Percentiles rank a stretch among this genome's conserved stretches.
phyloP scores from a whole-genome alignment of 1,139 yeast genomes.

The Yamadazyma triangularis region DNA sequence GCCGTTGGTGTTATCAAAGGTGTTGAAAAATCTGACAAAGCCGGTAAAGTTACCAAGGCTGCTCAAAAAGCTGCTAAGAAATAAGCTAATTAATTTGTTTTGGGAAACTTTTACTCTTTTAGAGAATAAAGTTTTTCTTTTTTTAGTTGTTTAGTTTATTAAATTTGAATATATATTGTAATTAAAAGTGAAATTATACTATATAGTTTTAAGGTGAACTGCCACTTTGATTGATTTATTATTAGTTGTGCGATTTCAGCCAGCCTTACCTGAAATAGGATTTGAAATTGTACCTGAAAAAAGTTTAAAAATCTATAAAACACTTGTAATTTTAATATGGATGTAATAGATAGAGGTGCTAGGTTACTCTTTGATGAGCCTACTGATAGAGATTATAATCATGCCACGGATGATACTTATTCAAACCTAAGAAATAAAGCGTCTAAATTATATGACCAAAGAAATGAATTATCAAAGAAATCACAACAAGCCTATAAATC shows the following conservation, averaged over 20 bases:
- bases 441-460: conserved; percentile 55
- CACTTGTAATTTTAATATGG: no score
- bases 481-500: conserved; percentile 73
- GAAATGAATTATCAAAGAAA: conserved; percentile 53
- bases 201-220: no score
- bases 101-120: conserved; percentile 3
- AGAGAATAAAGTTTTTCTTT: conserved; percentile 7
- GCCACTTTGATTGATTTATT: no score
- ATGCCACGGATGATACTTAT: conserved; percentile 66
- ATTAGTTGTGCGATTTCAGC: no score
- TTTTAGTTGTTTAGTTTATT: conserved; percentile 8
- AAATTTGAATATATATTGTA: neutral
- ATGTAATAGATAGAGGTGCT: conserved; percentile 31
- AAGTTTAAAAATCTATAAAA: no score
- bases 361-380: conserved; percentile 27
- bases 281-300: no score
- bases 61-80: conserved; percentile 98
- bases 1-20: conserved; percentile 99
- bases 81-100: conserved; percentile 43
- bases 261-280: no score
- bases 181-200: no score
- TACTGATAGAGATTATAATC: conserved; percentile 57
- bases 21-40: conserved; percentile 91
- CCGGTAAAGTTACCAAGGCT: conserved; percentile 99
- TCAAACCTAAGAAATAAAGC: conserved; percentile 65